These are phyloP conservation scores for Leishmania tropica DNA, from an alignment of 208 protist species.

Conservation along the genomic window DNA sequence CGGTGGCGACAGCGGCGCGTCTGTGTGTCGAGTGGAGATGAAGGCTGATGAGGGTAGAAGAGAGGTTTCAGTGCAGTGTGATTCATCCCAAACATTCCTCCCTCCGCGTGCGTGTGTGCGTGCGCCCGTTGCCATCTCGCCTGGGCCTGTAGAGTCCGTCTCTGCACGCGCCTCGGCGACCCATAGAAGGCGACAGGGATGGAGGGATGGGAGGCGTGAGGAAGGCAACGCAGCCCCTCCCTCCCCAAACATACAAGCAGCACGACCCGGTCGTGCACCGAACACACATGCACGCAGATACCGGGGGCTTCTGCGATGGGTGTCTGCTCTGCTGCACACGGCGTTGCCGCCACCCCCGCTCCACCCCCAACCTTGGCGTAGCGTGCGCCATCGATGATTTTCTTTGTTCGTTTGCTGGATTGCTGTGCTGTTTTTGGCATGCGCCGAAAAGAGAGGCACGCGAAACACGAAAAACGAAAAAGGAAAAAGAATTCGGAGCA, in stretches of 20 bases:
- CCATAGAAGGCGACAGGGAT: neutral
- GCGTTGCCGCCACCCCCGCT: neutral
- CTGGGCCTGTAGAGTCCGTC: neutral
- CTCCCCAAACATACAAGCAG: neutral
- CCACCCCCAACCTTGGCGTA: neutral
- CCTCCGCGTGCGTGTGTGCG: neutral
- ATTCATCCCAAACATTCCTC: neutral
- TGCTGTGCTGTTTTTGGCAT: neutral
- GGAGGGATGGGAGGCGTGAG: neutral
- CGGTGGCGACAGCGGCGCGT: neutral
- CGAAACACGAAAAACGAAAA: neutral
- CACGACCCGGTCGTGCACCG: too few relatives aligned
- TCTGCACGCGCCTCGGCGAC: neutral
- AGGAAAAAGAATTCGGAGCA: neutral
- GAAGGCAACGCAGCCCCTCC: neutral
- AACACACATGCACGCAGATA: neutral
- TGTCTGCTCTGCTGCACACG: neutral
- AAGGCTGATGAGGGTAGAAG: neutral
- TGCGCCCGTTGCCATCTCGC: neutral
- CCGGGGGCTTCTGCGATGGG: neutral
- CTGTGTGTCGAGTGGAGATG: neutral
- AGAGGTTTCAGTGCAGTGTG: neutral
- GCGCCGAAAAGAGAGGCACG: neutral
- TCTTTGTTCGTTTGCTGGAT: neutral
- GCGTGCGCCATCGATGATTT: neutral